Base-by-base conservation (phyloP, 352 stramenopile genomes). In the Peronospora farinosa region DNA sequence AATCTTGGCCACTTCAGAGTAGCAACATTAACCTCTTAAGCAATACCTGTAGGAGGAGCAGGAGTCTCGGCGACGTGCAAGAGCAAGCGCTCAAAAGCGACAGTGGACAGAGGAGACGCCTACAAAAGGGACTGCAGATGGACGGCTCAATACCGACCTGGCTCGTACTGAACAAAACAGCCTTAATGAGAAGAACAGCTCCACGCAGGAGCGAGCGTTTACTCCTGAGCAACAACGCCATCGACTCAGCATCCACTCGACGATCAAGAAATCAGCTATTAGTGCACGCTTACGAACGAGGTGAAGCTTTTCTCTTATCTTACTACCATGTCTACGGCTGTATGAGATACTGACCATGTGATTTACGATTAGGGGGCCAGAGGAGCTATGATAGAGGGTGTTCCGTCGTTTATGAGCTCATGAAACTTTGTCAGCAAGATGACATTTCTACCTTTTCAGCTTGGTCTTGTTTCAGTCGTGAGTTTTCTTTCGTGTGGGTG, bases 191-290 rank as follows among this genome's bases (percentile, higher is more conserved):
- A 36, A 30, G 31, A 48, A 25, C 3, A 42, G 17, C 16, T 35
- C 32, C 9, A 53, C 30, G 19, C 25, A 31, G 5, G 53, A 54
- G 5, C 9, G 33, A 7, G 11, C 21, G 16, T 32, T 21, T 6
- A 47, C 40, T 0, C 13, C 38, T 40, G 49, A 41, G 40, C 54
- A 38, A 13, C 49, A 43, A 7, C 62, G 68, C 3, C 68, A 63
- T 38, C 63, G 70, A 13, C 46, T 81, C 19, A 65, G 57, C 25
- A 65, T 78, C 35, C 31, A 74, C 44, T 74, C 67, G 6, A 74
- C 65, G 3, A 41, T n/a, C 8, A 73, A 78, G 53, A 67, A 57
- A 27, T 28, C 40, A 56, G 47, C 39, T 13, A 27, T 36, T 11
- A 53, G 21, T 25, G 36, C 35, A 46, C 47, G 37, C 5, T 36